Percentiles rank a stretch among this genome's conserved stretches.
These are phyloP conservation scores for Sporothrix euskadiensis DNA, from an alignment of 2,329 filamentous ascomycete genomes.

Conservation along the genomic window DNA sequence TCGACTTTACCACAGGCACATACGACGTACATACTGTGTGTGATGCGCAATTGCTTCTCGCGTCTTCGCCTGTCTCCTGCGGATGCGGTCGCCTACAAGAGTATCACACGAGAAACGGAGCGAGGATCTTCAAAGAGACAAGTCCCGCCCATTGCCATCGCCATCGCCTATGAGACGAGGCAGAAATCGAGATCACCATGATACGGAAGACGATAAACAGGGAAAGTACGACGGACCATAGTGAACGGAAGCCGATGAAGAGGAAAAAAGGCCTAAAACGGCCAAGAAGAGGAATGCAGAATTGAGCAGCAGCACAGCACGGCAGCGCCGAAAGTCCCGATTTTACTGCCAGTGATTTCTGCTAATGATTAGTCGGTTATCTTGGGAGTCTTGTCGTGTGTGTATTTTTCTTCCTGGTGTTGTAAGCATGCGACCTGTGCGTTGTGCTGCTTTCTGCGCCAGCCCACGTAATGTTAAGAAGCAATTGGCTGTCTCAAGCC, in stretches of 20 bases:
- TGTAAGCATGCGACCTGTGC: background rate
- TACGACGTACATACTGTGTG: too few relatives aligned
- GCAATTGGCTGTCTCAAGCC: slow-evolving; percentile 17
- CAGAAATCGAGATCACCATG: background rate
- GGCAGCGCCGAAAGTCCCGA: slow-evolving; percentile 17
- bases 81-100: background rate
- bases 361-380: background rate
- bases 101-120: background rate
- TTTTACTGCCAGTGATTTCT: background rate
- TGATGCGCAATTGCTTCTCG: background rate
- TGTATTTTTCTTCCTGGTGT: background rate
- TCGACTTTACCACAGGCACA: background rate
- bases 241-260: background rate
- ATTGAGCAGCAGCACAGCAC: background rate
- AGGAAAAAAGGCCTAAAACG: background rate
- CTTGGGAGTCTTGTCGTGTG: background rate
- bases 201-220: background rate
- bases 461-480: slow-evolving; percentile 7
- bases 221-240: background rate
- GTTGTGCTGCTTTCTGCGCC: background rate
- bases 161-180: background rate
- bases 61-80: background rate
- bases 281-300: slow-evolving; percentile 4
- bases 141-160: background rate
- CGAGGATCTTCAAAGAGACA: background rate